A percentile compares a stretch with the other conserved stretches of the same genome.
Evolutionary conservation across 768 basidiomycete genomes (phyloP).

Genomic region (Agrocybe praecox): DNA sequence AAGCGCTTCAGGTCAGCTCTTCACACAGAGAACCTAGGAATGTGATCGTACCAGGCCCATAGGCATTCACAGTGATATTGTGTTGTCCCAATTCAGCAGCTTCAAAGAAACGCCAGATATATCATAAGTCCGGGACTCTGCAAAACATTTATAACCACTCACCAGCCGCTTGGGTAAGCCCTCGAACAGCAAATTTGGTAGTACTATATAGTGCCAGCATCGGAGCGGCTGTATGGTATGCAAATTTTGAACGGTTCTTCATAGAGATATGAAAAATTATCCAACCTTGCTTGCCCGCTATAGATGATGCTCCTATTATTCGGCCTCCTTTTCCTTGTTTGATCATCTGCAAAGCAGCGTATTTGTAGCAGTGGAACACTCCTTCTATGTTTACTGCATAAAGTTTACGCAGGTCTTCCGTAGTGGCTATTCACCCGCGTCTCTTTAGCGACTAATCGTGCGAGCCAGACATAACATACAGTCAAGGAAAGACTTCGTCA

Average conservation of each 20-base stretch:
- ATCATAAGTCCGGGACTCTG: neutral
- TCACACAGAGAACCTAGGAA: neutral
- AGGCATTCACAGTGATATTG: conserved; percentile 37
- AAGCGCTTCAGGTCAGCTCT: neutral
- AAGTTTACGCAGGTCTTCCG: conserved; percentile 31
- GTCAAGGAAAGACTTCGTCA: conserved; percentile 21
- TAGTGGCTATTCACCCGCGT: conserved; percentile 18
- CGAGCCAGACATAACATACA: conserved; percentile 16
- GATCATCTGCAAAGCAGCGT: conserved; percentile 44
- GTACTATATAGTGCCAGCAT: conserved; percentile 28
- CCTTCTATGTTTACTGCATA: conserved; percentile 38
- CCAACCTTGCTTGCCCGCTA: conserved; percentile 40
- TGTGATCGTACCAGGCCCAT: conserved; percentile 28
- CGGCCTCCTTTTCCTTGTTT: conserved; percentile 44
- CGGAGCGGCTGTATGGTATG: conserved; percentile 1
- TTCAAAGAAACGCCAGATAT: neutral
- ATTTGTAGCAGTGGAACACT: conserved; percentile 41
- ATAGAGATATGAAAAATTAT: neutral
- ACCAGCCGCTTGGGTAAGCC: conserved; percentile 42
- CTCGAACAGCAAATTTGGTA: conserved; percentile 42
- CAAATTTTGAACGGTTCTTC: neutral
- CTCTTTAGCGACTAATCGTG: neutral
- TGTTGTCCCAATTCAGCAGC: conserved; percentile 18
- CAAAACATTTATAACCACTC: neutral
- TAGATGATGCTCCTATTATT: conserved; percentile 45